These are phyloP conservation scores for Gonium pectorale DNA, from an alignment of 139 green algal genomes.

Conservation along the genomic window DNA sequence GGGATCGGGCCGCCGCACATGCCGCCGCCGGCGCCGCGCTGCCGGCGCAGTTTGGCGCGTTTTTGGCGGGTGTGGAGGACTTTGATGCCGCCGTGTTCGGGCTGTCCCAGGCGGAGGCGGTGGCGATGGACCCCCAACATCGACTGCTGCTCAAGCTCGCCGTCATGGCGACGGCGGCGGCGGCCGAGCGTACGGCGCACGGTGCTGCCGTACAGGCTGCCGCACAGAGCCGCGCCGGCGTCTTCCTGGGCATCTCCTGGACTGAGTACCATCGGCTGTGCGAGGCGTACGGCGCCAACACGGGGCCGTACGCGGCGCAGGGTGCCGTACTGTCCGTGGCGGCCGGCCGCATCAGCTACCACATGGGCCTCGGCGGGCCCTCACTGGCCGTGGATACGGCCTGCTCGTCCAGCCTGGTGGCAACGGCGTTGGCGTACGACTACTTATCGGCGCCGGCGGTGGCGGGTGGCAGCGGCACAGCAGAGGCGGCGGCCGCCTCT, in stretches of 20 bases:
- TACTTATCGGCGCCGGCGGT: conserved; percentile 26
- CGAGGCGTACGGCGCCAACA: conserved; percentile 5
- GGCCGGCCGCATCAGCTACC: conserved; percentile 72
- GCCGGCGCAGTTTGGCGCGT: conserved; percentile 69
- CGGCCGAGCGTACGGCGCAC: background rate
- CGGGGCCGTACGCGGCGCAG: conserved; percentile 72
- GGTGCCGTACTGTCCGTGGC: conserved; percentile 68
- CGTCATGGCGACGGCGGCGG: background rate
- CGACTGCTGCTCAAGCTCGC: conserved; percentile 76
- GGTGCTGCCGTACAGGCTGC: background rate
- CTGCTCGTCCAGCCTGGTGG: conserved; percentile 90
- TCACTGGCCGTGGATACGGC: conserved; percentile 83
- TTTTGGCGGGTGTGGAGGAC: conserved; percentile 60
- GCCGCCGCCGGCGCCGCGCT: background rate
- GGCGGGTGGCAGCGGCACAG: background rate
- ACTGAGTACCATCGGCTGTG: conserved; percentile 78
- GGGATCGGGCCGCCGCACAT: conserved; percentile 2
- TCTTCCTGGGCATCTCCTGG: conserved; percentile 80
- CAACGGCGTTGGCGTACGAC: conserved; percentile 67
- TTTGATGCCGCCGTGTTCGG: conserved; percentile 80
- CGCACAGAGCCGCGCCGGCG: conserved; percentile 41
- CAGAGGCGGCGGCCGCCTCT: background rate
- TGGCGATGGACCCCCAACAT: conserved; percentile 83
- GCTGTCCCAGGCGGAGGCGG: conserved; percentile 65
- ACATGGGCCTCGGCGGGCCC: conserved; percentile 76